A percentile compares a stretch with the other conserved stretches of the same genome.
Conservation (phyloP, 345 rosid genomes). For the Citrus glauca region DNA sequence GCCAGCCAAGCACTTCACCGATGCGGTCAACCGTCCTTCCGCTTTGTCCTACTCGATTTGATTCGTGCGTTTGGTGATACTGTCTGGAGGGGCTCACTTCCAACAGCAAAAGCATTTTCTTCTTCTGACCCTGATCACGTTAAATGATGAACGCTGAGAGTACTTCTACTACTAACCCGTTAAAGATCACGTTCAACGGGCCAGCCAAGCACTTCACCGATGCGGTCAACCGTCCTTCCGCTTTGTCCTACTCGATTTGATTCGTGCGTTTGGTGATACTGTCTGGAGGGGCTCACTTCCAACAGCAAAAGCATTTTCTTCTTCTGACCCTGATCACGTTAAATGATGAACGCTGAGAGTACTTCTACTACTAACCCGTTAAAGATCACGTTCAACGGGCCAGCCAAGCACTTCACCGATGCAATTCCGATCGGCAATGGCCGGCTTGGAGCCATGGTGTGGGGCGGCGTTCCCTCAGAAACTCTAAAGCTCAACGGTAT, state of each 20-base stretch:
- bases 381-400: conserved; percentile 59
- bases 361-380: conserved; percentile 28
- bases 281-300: background rate
- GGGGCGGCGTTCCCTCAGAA: conserved; percentile 81
- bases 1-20: conserved; percentile 82
- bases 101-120: background rate
- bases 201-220: conserved; percentile 87
- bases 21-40: too few relatives aligned
- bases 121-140: background rate
- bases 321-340: background rate
- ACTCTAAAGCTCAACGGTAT: conserved; percentile 74
- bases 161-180: conserved; percentile 22
- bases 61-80: too few relatives aligned
- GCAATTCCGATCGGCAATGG: conserved; percentile 89
- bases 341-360: conserved; percentile 23
- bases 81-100: background rate
- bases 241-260: too few relatives aligned
- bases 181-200: conserved; percentile 57
- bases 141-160: conserved; percentile 23
- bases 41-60: too few relatives aligned
- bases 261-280: too few relatives aligned
- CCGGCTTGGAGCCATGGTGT: conserved; percentile 86
- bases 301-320: background rate
- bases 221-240: too few relatives aligned
- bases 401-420: conserved; percentile 82